Evolutionary conservation across 805 yeast genomes (phyloP), one percentile per base, ranked within the genome.

Genomic region (Spathaspora hagerdaliae): DNA sequence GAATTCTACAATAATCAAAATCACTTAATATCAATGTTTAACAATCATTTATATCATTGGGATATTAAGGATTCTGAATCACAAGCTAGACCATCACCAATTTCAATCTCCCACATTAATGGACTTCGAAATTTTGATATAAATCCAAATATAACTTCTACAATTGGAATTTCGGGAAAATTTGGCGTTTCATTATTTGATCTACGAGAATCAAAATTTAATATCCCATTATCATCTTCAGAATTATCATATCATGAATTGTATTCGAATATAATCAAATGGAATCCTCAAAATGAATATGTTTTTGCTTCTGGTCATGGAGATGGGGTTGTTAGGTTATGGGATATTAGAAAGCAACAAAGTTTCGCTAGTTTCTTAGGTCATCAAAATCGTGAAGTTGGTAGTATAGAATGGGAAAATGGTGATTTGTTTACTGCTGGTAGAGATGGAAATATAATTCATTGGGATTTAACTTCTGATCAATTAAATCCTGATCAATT

Each of bases 161-260:
- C 83, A 19, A 55, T 83, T 44, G 85, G 89, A 0, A 64, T 85
- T 2, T 81, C 86, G 48, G 89, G 89, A 5, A 73, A 75, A 24
- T 82, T 82, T 57, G 96, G 96, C 2, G 75, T 88, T 8, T 82
- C 94, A 0, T 63, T 89, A 35, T 74, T 82, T 50, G 97, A 89
- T 61, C 63, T 87, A 51, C 72, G 96, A 52, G 71, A 74, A 4
- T 67, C 73, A 6, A 69, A 67, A 14, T 68, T 65, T 44, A 60
- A 58, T 42, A 57, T 70, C 3, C 74, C 74, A 13, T 46, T 32
- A 50, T n/a, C 38, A 50, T 4, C 41, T 52, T 2, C 44, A 41
- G 32, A 49, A 51, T 13, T 42, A 47, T 7, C 44, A 38, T 19
- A 51, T 51, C 14, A 53, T 54, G 34, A 55, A 34, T 46, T 65